Evolutionary conservation across 2,329 filamentous ascomycete species (phyloP).

Genomic region (Scedosporium dehoogii): DNA sequence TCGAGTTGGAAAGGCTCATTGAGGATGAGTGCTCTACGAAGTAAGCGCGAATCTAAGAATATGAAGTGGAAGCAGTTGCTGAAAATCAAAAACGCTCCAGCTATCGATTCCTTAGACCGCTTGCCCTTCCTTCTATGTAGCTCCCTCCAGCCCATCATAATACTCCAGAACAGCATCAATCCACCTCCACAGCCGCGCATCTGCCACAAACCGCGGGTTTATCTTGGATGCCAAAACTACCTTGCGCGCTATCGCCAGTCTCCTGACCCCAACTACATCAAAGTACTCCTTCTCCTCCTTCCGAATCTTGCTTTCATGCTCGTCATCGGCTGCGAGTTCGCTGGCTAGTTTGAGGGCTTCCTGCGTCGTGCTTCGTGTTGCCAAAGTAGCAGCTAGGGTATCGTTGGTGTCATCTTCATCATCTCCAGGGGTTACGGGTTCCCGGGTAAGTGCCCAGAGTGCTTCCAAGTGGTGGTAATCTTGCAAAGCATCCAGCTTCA

Average conservation of each 20-base stretch:
- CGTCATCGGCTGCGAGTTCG: slow-evolving; percentile 11
- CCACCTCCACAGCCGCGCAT: slow-evolving; percentile 12
- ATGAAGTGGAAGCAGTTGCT: no score
- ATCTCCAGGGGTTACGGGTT: slow-evolving; percentile 6
- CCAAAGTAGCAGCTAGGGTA: slow-evolving; percentile 9
- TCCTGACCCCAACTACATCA: slow-evolving; percentile 10
- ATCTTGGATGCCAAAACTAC: slow-evolving; percentile 10
- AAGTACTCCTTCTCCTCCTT: slow-evolving; percentile 11
- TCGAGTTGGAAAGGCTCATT: no score
- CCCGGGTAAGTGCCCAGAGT: slow-evolving; percentile 8
- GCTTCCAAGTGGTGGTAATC: slow-evolving; percentile 11
- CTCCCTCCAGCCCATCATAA: slow-evolving; percentile 13
- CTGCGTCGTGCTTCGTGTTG: slow-evolving; percentile 8
- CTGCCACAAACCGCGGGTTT: slow-evolving; percentile 12
- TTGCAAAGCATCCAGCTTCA: slow-evolving; percentile 11
- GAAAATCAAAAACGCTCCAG: no score
- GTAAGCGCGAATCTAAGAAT: no score
- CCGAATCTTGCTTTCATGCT: slow-evolving; percentile 10
- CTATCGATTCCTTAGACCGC: no score
- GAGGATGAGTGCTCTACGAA: no score
- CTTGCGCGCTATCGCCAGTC: slow-evolving; percentile 10
- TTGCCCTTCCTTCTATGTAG: no score
- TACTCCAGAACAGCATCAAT: slow-evolving; percentile 9
- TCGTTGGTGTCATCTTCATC: slow-evolving; percentile 8
- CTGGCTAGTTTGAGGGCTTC: slow-evolving; percentile 9